These are phyloP conservation scores for Calcarisporium arbuscula DNA, from an alignment of 2,329 filamentous ascomycete species.

Conservation along the genomic window DNA sequence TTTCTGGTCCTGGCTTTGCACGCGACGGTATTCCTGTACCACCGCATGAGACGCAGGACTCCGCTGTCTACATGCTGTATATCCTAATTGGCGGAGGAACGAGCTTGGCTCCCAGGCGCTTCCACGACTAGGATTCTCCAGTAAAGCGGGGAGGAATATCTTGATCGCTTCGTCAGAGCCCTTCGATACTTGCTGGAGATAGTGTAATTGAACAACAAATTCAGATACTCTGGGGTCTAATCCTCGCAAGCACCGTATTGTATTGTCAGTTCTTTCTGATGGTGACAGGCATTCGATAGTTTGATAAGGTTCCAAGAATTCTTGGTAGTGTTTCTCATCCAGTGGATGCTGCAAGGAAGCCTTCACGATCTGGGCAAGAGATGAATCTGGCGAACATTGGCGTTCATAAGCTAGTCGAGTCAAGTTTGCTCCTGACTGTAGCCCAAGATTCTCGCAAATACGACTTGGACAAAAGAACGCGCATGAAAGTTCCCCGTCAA, in stretches of 20 bases:
- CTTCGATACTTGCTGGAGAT: not conserved
- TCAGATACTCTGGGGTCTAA: constrained; percentile 35
- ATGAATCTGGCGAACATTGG: constrained; percentile 18
- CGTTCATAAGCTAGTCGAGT: constrained; percentile 30
- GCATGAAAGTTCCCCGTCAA: constrained; percentile 17
- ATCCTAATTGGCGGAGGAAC: constrained; percentile 45
- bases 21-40: constrained; percentile 31
- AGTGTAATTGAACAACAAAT: constrained; percentile 25
- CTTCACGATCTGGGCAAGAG: constrained; percentile 22
- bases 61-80: no score
- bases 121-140: constrained; percentile 48
- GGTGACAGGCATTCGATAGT: constrained; percentile 14
- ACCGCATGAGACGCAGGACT: no score
- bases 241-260: constrained; percentile 10
- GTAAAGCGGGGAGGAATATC: constrained; percentile 60
- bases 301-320: constrained; percentile 27
- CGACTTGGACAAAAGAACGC: constrained; percentile 24
- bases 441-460: constrained; percentile 36
- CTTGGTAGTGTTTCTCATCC: constrained; percentile 17
- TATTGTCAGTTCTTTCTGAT: constrained; percentile 10
- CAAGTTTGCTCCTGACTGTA: constrained; percentile 23
- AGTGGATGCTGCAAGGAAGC: constrained; percentile 16
- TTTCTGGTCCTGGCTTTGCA: constrained; percentile 22
- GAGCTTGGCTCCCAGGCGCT: constrained; percentile 53
- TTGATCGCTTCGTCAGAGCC: constrained; percentile 20